Evolutionary conservation across 106 monocot genomes (phyloP), one percentile per base, ranked within the genome.

Genomic region (Apostasia shenzhenica): DNA sequence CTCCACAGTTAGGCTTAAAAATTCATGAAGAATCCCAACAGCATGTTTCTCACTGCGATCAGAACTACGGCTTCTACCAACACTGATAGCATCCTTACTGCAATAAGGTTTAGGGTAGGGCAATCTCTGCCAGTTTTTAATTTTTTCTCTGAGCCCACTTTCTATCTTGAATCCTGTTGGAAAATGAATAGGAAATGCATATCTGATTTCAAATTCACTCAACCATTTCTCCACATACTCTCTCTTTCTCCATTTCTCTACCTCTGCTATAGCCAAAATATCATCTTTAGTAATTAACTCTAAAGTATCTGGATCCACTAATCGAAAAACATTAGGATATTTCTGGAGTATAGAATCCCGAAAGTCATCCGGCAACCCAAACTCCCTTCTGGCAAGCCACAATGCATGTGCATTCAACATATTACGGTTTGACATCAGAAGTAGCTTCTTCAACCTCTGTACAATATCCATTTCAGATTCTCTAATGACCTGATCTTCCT

Each of bases 181-280:
- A 38, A 94, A 87, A 14, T 83, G 67, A 48, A 94, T 75, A 6
- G 87, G 85, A 57, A 94, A 94, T 13, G 90, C 87, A 66, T 79
- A 85, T 63, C 61, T 90, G n/a, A 87, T 94, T 57, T 94, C 87
- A 49, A 72, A 77, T 65, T 90, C 90, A 51, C 81, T 85, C 7
- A 94, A 72, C 90, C 82, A 94, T 59, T 87, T 94, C 48, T 90
- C 87, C n/a, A 3, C 69, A 40, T 75, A 83, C 75, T 94, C 94
- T 59, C 61, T 87, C 70, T 81, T 72, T 63, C 94, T 86, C 90
- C 90, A 94, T 55, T 75, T 83, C 73, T 94, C 90, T 40, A 94
- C 69, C 55, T 67, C 76, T 0, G 84, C 90, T 64, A 57, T 70
- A 8, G 73, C 65, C 45, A 82, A 69, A 14, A 3, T 45, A 37